These are phyloP conservation scores for Blastobotrys persicus DNA, from an alignment of 1,139 yeast genomes.

Conservation along the genomic window DNA sequence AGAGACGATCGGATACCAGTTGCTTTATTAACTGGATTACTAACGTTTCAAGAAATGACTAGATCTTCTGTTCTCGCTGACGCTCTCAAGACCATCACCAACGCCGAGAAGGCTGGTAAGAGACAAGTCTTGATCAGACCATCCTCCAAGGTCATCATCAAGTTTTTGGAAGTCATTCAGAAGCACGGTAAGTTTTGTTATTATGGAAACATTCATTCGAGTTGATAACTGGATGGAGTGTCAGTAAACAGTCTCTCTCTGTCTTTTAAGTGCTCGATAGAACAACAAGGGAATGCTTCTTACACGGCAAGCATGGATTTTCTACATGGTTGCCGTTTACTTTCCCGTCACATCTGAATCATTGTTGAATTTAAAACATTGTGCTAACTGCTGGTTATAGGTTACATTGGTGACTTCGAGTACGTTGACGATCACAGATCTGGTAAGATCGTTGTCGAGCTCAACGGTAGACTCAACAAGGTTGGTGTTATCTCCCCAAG, in stretches of 20 bases:
- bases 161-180: conserved; percentile 96
- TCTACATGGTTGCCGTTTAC: conserved; percentile 56
- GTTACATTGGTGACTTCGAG: conserved; percentile 99
- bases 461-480: conserved; percentile 97
- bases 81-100: conserved; percentile 97
- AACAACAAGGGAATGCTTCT: conserved; percentile 57
- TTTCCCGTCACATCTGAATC: conserved; percentile 62
- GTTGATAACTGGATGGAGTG: conserved; percentile 97
- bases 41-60: conserved; percentile 51
- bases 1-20: conserved; percentile 1
- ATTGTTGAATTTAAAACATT: conserved; percentile 2
- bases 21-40: not conserved
- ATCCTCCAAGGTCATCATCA: conserved; percentile 96
- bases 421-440: conserved; percentile 99
- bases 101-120: conserved; percentile 99
- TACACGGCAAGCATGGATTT: conserved; percentile 55
- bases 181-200: conserved; percentile 66
- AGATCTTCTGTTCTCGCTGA: conserved; percentile 99
- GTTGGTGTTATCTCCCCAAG: conserved; percentile 99
- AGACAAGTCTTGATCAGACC: conserved; percentile 99
- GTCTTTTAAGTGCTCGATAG: conserved; percentile 98
- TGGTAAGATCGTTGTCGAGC: conserved; percentile 94
- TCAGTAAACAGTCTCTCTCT: conserved; percentile 86
- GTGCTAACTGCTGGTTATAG: conserved; percentile 41
- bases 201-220: conserved; percentile 23